Evolutionary conservation across 176 grass and related monocot genomes (phyloP).

Genomic region (Panicum miliaceum): DNA sequence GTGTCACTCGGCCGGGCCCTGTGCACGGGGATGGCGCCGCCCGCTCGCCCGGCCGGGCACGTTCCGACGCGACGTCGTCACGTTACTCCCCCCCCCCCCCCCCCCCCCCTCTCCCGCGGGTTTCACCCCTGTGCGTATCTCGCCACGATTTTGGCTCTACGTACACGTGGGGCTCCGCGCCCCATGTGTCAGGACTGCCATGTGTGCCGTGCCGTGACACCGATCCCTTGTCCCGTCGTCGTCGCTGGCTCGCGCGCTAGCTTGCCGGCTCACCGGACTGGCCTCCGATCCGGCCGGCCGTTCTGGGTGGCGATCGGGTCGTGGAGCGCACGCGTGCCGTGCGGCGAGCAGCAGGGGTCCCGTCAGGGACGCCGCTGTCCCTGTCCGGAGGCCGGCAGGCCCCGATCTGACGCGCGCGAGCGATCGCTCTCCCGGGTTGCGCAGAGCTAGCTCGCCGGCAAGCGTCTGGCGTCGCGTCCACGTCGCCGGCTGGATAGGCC

Average conservation of each 20-base stretch:
- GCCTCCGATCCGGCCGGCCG: too few species aligned
- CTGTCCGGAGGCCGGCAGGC: slow-evolving; percentile 39
- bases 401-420: neutral
- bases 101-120: neutral
- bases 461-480: slow-evolving; percentile 40
- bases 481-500: neutral
- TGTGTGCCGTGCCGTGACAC: neutral
- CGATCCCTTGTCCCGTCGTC: neutral
- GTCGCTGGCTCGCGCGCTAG: neutral
- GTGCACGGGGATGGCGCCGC: slow-evolving; percentile 47
- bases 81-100: neutral
- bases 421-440: neutral
- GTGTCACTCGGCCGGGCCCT: slow-evolving; percentile 23
- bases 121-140: slow-evolving; percentile 23
- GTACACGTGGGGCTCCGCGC: slow-evolving; percentile 27
- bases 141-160: slow-evolving; percentile 35
- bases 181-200: neutral
- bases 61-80: slow-evolving; percentile 33
- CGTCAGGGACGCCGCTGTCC: slow-evolving; percentile 37
- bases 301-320: neutral
- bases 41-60: slow-evolving; percentile 26
- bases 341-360: slow-evolving; percentile 36
- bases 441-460: neutral
- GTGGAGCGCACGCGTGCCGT: slow-evolving; percentile 1
- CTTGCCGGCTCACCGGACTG: neutral